Evolutionary conservation across 1,139 yeast genomes (phyloP).

Genomic region (Geotrichum bryndzae): DNA sequence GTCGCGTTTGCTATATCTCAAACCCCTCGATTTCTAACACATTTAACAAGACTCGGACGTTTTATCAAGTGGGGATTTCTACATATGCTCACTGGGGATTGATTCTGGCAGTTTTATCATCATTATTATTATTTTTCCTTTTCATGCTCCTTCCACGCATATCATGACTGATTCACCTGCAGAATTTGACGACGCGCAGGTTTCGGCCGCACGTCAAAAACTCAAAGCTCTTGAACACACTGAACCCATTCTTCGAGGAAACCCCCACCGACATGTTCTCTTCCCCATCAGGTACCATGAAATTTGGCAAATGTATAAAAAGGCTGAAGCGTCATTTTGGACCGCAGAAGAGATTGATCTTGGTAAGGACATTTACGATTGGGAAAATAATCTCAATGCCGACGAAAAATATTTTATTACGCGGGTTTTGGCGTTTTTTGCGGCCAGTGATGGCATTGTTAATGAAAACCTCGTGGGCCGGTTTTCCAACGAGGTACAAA

Average conservation of each 20-base stretch:
- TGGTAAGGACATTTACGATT: slow-evolving; percentile 82
- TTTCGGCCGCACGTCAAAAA: slow-evolving; percentile 27
- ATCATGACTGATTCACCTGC: too few species aligned
- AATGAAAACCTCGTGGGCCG: slow-evolving; percentile 96
- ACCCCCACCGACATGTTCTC: slow-evolving; percentile 82
- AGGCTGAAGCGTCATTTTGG: slow-evolving; percentile 99
- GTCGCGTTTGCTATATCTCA: too few species aligned
- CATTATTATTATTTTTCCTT: too few species aligned
- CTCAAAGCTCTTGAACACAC: slow-evolving; percentile 73
- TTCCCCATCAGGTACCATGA: slow-evolving; percentile 98
- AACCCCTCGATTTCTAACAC: too few species aligned
- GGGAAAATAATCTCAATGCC: slow-evolving; percentile 78
- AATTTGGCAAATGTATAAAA: slow-evolving; percentile 98
- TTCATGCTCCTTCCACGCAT: too few species aligned
- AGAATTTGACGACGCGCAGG: too few species aligned
- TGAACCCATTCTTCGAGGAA: slow-evolving; percentile 84
- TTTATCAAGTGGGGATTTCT: too few species aligned
- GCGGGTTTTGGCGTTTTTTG: slow-evolving; percentile 93
- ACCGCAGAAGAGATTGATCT: slow-evolving; percentile 98
- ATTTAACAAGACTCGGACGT: too few species aligned
- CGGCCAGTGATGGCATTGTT: slow-evolving; percentile 97
- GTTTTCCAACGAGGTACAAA: slow-evolving; percentile 93
- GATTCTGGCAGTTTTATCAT: too few species aligned
- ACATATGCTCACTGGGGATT: too few species aligned
- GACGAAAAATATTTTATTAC: slow-evolving; percentile 89